Evolutionary conservation across 495 filamentous ascomycete genomes (phyloP).

Genomic region (Durotheca rogersii): DNA sequence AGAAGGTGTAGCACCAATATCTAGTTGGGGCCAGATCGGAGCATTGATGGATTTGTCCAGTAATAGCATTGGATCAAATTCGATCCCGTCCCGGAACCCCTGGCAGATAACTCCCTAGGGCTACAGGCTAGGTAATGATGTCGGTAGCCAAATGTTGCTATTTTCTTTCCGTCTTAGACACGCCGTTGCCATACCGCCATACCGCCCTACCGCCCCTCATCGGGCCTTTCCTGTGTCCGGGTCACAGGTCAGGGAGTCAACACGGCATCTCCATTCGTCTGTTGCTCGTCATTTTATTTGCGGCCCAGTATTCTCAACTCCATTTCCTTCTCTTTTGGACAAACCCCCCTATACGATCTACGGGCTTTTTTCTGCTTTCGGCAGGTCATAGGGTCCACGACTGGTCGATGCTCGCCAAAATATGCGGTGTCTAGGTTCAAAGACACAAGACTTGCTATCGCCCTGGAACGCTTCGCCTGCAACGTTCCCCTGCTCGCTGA

Average conservation of each 20-base stretch:
- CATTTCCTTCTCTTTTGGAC: slow-evolving; percentile 1
- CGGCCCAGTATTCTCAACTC: slow-evolving; percentile 15
- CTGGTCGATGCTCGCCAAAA: slow-evolving; percentile 21
- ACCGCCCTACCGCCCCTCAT: slow-evolving; percentile 7
- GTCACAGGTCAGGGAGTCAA: slow-evolving; percentile 21
- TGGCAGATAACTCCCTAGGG: no score
- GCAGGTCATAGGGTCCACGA: slow-evolving; percentile 22
- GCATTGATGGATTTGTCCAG: no score
- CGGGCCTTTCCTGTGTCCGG: slow-evolving; percentile 14
- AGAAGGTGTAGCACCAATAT: no score
- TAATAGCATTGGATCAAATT: no score
- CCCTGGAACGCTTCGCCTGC: slow-evolving; percentile 2
- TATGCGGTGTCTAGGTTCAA: slow-evolving; percentile 9
- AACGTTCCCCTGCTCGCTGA: slow-evolving; percentile 19
- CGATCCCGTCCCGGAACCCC: no score
- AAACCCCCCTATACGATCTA: slow-evolving; percentile 10
- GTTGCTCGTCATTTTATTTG: slow-evolving; percentile 12
- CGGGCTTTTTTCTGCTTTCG: slow-evolving; percentile 19
- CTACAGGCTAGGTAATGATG: slow-evolving; percentile 3
- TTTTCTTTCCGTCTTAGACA: slow-evolving; percentile 7
- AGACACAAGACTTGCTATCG: slow-evolving; percentile 8
- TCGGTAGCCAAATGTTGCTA: neutral
- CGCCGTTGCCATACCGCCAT: slow-evolving; percentile 11
- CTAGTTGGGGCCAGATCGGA: no score
- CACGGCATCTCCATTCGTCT: slow-evolving; percentile 17